These are phyloP conservation scores for Colletotrichum sansevieriae DNA, from an alignment of 2,329 filamentous ascomycete genomes.

Conservation along the genomic window DNA sequence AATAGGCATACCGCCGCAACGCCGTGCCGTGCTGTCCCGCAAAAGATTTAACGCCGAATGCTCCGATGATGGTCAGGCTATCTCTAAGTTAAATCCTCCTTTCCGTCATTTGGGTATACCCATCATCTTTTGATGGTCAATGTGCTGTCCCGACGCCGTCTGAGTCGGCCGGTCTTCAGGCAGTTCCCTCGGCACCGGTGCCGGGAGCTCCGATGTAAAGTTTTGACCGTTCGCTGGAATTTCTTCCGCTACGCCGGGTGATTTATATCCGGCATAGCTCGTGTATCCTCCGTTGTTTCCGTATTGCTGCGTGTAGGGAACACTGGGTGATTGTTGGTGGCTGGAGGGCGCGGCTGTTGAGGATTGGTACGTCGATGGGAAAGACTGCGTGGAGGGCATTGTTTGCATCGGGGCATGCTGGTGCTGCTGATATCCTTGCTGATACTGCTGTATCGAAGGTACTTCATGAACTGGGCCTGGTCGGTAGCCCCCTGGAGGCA, in stretches of 20 bases:
- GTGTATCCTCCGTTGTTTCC: constrained; percentile 16
- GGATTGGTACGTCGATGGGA: constrained; percentile 13
- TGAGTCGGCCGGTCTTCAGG: constrained; percentile 1
- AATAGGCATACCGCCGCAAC: neutral
- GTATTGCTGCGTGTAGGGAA: constrained; percentile 19
- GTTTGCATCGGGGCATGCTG: constrained; percentile 18
- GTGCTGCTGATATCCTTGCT: neutral
- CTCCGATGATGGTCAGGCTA: neutral
- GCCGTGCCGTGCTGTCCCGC: constrained; percentile 8
- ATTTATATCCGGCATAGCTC: constrained; percentile 28
- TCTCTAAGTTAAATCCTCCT: neutral
- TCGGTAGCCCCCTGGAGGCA: neutral
- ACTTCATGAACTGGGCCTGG: constrained; percentile 6
- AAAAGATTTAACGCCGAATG: constrained; percentile 7
- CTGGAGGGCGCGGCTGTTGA: constrained; percentile 7
- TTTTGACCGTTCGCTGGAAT: neutral
- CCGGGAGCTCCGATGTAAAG: constrained; percentile 20
- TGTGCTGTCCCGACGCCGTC: constrained; percentile 3
- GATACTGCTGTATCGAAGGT: constrained; percentile 13
- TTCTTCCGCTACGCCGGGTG: constrained; percentile 4
- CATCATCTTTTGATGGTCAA: constrained; percentile 31
- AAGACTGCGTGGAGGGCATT: constrained; percentile 17
- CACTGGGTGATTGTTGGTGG: constrained; percentile 7
- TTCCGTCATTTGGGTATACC: constrained; percentile 7
- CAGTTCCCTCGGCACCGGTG: constrained; percentile 20